Conservation (phyloP, 2,329 filamentous ascomycete species). For the Calonectria pseudoturangicola region DNA sequence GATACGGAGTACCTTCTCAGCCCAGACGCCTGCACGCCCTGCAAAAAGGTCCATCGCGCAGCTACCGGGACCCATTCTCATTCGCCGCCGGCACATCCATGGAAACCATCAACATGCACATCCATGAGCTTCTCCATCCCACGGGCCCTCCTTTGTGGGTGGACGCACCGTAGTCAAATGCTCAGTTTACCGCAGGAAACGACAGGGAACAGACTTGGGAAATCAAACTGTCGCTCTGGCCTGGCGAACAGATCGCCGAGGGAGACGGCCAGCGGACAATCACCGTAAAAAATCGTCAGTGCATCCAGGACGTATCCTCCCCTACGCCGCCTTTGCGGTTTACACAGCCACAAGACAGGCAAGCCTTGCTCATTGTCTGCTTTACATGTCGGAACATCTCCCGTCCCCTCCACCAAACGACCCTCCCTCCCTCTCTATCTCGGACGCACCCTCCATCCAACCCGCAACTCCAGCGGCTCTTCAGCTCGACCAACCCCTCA, state of each 20-base stretch:
- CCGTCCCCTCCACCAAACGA: neutral
- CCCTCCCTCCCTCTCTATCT: neutral
- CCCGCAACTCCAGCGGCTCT: neutral
- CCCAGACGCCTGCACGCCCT: neutral
- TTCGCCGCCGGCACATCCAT: conserved; percentile 16
- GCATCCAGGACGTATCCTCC: neutral
- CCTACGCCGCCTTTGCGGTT: neutral
- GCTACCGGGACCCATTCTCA: conserved; percentile 5
- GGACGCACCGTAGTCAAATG: conserved; percentile 9
- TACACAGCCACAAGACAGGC: conserved; percentile 33
- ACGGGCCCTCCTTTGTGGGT: conserved; percentile 11
- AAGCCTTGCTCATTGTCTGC: conserved; percentile 16
- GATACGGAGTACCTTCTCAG: neutral
- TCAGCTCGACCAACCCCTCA: conserved; percentile 7
- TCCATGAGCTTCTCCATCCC: conserved; percentile 26
- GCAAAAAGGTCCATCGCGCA: neutral
- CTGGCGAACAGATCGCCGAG: conserved; percentile 34
- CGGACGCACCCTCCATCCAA: neutral
- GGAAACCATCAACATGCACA: conserved; percentile 13
- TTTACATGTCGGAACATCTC: neutral
- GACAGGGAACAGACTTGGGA: conserved; percentile 10
- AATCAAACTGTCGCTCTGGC: neutral
- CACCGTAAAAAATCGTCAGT: conserved; percentile 25
- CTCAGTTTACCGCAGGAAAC: neutral
- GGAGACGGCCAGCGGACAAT: conserved; percentile 21